Percentiles rank a stretch among this genome's conserved stretches.
phyloP scores from a whole-genome alignment of 768 basidiomycete species.

The Lanmaoa rubissima region DNA sequence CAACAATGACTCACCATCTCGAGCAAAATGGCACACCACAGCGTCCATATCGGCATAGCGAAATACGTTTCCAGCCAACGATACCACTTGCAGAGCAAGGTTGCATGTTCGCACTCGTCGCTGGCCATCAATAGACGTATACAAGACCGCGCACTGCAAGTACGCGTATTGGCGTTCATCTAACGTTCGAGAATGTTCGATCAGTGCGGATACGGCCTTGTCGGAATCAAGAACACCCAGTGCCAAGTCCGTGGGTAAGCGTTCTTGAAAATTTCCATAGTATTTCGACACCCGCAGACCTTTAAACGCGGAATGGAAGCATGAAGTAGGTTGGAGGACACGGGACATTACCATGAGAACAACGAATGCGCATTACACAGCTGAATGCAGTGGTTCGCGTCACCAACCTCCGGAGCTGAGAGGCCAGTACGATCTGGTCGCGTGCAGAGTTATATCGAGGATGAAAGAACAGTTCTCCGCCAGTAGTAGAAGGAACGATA shows the following conservation, averaged over 20 bases:
- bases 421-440: slow-evolving; percentile 63
- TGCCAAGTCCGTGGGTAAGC: slow-evolving; percentile 68
- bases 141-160: slow-evolving; percentile 84
- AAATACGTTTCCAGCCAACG: slow-evolving; percentile 89
- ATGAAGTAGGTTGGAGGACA: slow-evolving; percentile 5
- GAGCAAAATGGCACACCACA: slow-evolving; percentile 66
- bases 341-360: slow-evolving; percentile 66
- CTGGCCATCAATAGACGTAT: slow-evolving; percentile 75
- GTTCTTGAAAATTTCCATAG: slow-evolving; percentile 71
- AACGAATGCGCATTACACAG: slow-evolving; percentile 77
- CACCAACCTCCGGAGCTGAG: slow-evolving; percentile 72
- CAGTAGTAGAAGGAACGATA: slow-evolving; percentile 66
- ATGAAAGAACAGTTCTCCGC: slow-evolving; percentile 90
- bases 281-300: slow-evolving; percentile 65
- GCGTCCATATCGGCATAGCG: slow-evolving; percentile 89
- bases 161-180: slow-evolving; percentile 71
- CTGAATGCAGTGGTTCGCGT: slow-evolving; percentile 74
- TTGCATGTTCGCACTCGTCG: slow-evolving; percentile 85
- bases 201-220: slow-evolving; percentile 69
- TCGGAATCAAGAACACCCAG: slow-evolving; percentile 81
- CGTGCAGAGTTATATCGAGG: slow-evolving; percentile 78
- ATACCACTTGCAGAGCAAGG: slow-evolving; percentile 75
- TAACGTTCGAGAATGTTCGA: slow-evolving; percentile 70
- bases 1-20: slow-evolving; percentile 60
- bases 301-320: slow-evolving; percentile 25